phyloP scores from a whole-genome alignment of 2,329 filamentous ascomycete species.

The Amauroascus niger region DNA sequence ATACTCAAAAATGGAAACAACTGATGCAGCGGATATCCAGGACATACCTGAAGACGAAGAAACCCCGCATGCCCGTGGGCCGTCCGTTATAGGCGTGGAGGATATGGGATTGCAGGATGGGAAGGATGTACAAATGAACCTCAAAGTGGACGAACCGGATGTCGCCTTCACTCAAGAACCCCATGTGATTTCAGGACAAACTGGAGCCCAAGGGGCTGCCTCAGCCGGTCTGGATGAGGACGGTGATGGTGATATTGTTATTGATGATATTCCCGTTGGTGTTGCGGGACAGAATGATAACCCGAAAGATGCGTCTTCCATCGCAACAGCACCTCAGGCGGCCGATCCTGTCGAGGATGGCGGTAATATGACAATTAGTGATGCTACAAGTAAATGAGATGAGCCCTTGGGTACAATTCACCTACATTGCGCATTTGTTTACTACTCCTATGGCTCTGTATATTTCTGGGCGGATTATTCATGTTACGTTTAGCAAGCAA shows the following conservation, averaged over 20 bases:
- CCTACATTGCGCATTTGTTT: neutral
- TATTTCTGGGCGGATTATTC: neutral
- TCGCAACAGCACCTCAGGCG: neutral
- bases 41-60: constrained; percentile 45
- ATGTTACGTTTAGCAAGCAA: neutral
- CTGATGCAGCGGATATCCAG: constrained; percentile 21
- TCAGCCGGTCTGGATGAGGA: constrained; percentile 14
- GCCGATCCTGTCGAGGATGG: neutral
- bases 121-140: constrained; percentile 37
- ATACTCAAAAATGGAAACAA: constrained; percentile 18
- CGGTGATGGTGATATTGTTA: constrained; percentile 33
- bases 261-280: constrained; percentile 23
- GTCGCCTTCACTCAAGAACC: constrained; percentile 15
- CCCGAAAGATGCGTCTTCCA: neutral
- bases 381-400: neutral
- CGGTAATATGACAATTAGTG: neutral
- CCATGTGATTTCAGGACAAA: constrained; percentile 6
- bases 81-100: constrained; percentile 71
- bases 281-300: neutral
- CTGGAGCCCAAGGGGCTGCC: constrained; percentile 15
- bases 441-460: neutral
- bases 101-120: constrained; percentile 69
- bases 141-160: constrained; percentile 20
- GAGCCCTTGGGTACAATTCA: neutral
- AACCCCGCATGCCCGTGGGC: constrained; percentile 69